phyloP scores from a whole-genome alignment of 2,329 filamentous ascomycete genomes.

The Microcyclospora tardicrescens region DNA sequence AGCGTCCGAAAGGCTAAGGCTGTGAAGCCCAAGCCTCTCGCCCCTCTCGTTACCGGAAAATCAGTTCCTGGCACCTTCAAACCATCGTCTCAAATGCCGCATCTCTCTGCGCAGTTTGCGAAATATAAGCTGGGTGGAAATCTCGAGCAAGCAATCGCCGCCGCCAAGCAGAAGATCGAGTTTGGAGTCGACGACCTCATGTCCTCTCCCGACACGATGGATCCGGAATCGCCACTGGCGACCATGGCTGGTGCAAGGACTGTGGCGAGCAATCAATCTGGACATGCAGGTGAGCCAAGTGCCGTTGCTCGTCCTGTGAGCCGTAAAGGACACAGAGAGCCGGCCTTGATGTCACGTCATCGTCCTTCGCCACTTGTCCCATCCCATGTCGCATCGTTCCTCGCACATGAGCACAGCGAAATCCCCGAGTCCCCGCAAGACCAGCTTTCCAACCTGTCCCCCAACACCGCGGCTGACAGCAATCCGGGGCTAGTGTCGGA shows the following conservation, averaged over 20 bases:
- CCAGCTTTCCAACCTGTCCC: conserved; percentile 26
- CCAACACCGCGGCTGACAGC: conserved; percentile 34
- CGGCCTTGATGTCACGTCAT: conserved; percentile 10
- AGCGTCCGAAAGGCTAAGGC: conserved; percentile 6
- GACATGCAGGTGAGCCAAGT: not conserved
- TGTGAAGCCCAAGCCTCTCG: conserved; percentile 5
- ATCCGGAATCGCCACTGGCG: conserved; percentile 11
- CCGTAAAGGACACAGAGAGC: conserved; percentile 8
- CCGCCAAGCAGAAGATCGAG: conserved; percentile 22
- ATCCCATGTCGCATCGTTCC: conserved; percentile 3
- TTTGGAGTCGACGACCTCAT: conserved; percentile 20
- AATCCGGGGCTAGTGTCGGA: conserved; percentile 39
- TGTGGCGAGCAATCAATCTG: not conserved
- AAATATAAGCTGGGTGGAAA: conserved; percentile 31
- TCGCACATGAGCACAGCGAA: conserved; percentile 10
- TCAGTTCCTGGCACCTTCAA: conserved; percentile 16
- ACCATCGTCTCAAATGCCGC: conserved; percentile 28
- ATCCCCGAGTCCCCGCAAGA: conserved; percentile 20
- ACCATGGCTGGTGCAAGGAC: conserved; percentile 10
- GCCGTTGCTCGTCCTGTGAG: conserved; percentile 6
- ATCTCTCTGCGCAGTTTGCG: conserved; percentile 27
- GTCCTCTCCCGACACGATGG: conserved; percentile 12
- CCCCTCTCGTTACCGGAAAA: conserved; percentile 1
- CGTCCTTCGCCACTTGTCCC: conserved; percentile 21
- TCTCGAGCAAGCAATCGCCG: conserved; percentile 17